Conservation (phyloP, 495 filamentous ascomycete species). For the Neurospora discreta region DNA sequence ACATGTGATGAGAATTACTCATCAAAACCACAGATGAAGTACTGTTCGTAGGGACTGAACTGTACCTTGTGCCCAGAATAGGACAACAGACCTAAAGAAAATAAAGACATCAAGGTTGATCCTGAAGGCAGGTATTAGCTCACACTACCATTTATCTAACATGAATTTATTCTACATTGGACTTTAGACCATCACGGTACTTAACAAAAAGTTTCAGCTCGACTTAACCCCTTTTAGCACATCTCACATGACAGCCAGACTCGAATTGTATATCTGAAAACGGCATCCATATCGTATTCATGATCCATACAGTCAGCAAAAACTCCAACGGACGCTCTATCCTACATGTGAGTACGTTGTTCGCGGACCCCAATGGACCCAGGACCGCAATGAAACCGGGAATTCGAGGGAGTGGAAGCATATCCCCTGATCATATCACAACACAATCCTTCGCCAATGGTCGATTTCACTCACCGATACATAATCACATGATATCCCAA, state of each 20-base stretch:
- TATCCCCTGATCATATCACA: not conserved
- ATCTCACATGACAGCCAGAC: not conserved
- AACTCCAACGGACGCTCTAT: not conserved
- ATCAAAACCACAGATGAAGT: not conserved
- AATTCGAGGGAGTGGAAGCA: not conserved
- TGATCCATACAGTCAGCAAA: not conserved
- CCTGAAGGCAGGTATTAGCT: not conserved
- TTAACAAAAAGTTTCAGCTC: not conserved
- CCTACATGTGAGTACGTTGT: not conserved
- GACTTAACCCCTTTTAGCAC: not conserved
- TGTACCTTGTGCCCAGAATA: too few relatives aligned
- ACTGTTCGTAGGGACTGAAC: too few relatives aligned
- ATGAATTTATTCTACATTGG: not conserved
- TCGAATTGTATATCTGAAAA: not conserved
- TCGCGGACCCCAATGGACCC: not conserved
- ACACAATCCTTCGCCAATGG: not conserved
- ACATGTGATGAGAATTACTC: not conserved
- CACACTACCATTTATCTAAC: not conserved
- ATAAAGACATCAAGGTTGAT: not conserved
- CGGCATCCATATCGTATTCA: not conserved
- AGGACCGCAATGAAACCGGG: not conserved
- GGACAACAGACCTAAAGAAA: not conserved
- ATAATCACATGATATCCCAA: not conserved
- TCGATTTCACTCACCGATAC: not conserved
- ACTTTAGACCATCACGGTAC: not conserved